Evolutionary conservation across 2,329 filamentous ascomycete species (phyloP).

Genomic region (Dothiorella sarmentorum): DNA sequence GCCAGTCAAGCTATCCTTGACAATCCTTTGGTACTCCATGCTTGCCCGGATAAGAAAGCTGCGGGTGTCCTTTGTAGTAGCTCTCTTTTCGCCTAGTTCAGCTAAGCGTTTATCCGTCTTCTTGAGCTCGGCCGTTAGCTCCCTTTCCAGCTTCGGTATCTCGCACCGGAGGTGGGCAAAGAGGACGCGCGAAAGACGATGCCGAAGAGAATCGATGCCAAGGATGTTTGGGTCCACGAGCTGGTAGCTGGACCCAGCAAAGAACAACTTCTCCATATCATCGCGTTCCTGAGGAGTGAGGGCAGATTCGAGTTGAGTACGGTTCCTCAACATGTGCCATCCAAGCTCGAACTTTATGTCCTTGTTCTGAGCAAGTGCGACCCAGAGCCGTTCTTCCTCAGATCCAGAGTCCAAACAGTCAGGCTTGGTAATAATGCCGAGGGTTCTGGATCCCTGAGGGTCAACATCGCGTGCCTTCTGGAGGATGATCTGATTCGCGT

Average conservation of each 20-base stretch:
- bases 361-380: slow-evolving; percentile 40
- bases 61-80: neutral
- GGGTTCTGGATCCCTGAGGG: slow-evolving; percentile 29
- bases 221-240: slow-evolving; percentile 23
- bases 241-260: neutral
- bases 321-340: slow-evolving; percentile 55
- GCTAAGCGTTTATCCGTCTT: neutral
- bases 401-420: slow-evolving; percentile 36
- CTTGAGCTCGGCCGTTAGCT: slow-evolving; percentile 27
- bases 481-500: slow-evolving; percentile 47
- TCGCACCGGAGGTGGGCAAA: slow-evolving; percentile 34
- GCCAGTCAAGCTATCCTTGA: neutral
- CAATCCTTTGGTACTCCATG: neutral
- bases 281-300: slow-evolving; percentile 24
- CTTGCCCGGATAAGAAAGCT: neutral
- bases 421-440: slow-evolving; percentile 40
- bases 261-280: neutral
- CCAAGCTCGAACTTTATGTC: slow-evolving; percentile 44
- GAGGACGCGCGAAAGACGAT: slow-evolving; percentile 52
- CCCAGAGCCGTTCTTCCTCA: slow-evolving; percentile 39
- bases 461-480: slow-evolving; percentile 38
- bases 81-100: neutral
- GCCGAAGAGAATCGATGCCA: slow-evolving; percentile 50
- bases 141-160: slow-evolving; percentile 33
- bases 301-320: slow-evolving; percentile 25